phyloP scores from a whole-genome alignment of 139 green algal genomes.

The Chlamydomonas incerta region DNA sequence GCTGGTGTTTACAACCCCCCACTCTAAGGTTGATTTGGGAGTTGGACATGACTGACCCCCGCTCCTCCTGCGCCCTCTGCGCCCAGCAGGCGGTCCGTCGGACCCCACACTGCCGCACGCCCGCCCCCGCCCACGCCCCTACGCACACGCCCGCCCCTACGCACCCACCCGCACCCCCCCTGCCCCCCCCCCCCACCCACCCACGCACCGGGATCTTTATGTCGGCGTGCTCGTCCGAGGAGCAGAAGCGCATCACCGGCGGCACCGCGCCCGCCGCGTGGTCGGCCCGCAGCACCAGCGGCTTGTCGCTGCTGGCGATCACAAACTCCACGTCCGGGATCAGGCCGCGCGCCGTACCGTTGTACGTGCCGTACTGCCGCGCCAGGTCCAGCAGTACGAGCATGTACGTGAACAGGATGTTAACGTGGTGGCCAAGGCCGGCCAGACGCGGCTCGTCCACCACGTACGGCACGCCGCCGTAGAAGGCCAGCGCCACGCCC shows the following conservation, averaged over 20 bases:
- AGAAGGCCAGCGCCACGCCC: conserved; percentile 52
- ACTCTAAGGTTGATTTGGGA: no score
- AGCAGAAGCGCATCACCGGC: conserved; percentile 37
- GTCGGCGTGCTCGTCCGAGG: conserved; percentile 43
- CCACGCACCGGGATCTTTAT: conserved; percentile 35
- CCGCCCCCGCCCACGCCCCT: no score
- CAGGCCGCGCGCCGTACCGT: not conserved
- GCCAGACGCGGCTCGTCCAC: conserved; percentile 11
- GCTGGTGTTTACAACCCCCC: no score
- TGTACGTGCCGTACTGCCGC: conserved; percentile 45
- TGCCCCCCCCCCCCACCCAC: no score
- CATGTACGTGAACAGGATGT: conserved; percentile 62
- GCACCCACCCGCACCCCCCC: not conserved
- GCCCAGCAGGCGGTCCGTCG: no score
- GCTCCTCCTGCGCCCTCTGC: no score
- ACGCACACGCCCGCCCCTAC: no score
- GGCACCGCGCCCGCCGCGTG: not conserved
- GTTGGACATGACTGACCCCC: not conserved
- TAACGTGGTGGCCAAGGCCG: conserved; percentile 48
- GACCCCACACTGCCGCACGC: no score
- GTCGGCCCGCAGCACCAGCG: conserved; percentile 30
- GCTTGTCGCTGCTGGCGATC: conserved; percentile 47
- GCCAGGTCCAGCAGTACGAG: conserved; percentile 52
- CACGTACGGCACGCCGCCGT: conserved; percentile 44
- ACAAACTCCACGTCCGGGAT: conserved; percentile 61